These are phyloP conservation scores for Cystofilobasidium bisporidii DNA, from an alignment of 768 basidiomycete genomes.

Conservation along the genomic window DNA sequence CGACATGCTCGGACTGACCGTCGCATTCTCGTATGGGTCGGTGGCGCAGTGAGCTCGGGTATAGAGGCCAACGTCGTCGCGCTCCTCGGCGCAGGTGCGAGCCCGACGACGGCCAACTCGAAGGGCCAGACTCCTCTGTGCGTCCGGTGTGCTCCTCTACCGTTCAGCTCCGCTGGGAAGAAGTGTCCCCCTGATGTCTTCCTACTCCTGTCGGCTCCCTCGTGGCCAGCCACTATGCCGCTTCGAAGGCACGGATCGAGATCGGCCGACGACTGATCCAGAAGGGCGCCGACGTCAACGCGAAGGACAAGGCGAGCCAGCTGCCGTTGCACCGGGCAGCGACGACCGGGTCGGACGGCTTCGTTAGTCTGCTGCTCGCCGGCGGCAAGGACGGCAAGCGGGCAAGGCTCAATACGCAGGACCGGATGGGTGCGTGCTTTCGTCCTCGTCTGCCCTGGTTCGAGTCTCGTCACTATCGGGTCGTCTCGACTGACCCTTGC, in stretches of 20 bases:
- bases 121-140: conserved; percentile 59
- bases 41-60: conserved; percentile 38
- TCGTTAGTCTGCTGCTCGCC: conserved; percentile 66
- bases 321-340: conserved; percentile 92
- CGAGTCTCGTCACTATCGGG: no score
- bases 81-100: conserved; percentile 37
- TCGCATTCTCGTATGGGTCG: no score
- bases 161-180: background rate
- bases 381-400: conserved; percentile 47
- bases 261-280: conserved; percentile 77
- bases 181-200: background rate
- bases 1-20: no score
- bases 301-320: conserved; percentile 86
- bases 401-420: conserved; percentile 66
- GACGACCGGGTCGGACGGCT: conserved; percentile 84
- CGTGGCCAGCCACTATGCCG: conserved; percentile 69
- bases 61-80: conserved; percentile 37
- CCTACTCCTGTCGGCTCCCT: background rate
- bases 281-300: conserved; percentile 90
- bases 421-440: conserved; percentile 38
- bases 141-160: conserved; percentile 33
- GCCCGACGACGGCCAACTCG: conserved; percentile 37
- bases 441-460: no score
- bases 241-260: conserved; percentile 85
- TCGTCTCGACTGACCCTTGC: no score